Base-by-base conservation (phyloP, 768 basidiomycete genomes). In the Xerocomus potaroensis region DNA sequence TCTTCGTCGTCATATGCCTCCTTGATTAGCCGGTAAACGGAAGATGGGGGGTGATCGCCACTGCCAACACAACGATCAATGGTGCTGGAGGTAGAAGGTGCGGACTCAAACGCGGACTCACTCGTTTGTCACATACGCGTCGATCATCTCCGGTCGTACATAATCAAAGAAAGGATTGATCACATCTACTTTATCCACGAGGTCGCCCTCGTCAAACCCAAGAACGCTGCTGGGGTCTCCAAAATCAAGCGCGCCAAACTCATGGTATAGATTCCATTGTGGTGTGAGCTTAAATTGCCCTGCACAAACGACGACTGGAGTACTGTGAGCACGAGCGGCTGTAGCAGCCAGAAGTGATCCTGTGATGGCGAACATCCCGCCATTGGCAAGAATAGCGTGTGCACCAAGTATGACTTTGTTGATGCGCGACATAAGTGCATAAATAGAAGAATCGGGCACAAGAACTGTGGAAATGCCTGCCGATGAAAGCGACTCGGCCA, bases 201-300 rank as follows among this genome's bases (percentile, higher is more conserved):
- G 69, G 55, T 79, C 75, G 1, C 85, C 87, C 55, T 90, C 87
- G 51, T 90, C 81, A 52, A 87, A 90, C 26, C 80, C 84, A 32
- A 70, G 72, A 43, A 84, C 80, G 41, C 77, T 79, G 62, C 81
- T 80, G 37, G 81, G 82, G 52, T 77, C 74, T 3, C 84, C 86
- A 55, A 88, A 87, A 71, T 87, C 92, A 51, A 83, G 77, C 46
- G 88, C 87, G 23, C 83, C 87, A 56, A 88, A 87, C 63, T 89
- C 85, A 54, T 89, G 86, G 64, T 91, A 89, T 45, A 90, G 66
- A 65, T 91, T 89, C 87, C 91, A 93, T 22, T 85, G 67, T 8
- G 93, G 94, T 7, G 92, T 94, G 54, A 98, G 72, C 64, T 99
- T 99, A 72, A 93, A 99, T 67, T 96, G 93, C 3, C 95, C 96